Evolutionary conservation across 2,329 filamentous ascomycete genomes (phyloP), one percentile per base, ranked within the genome.

Genomic region (Trichoderma sp.): DNA sequence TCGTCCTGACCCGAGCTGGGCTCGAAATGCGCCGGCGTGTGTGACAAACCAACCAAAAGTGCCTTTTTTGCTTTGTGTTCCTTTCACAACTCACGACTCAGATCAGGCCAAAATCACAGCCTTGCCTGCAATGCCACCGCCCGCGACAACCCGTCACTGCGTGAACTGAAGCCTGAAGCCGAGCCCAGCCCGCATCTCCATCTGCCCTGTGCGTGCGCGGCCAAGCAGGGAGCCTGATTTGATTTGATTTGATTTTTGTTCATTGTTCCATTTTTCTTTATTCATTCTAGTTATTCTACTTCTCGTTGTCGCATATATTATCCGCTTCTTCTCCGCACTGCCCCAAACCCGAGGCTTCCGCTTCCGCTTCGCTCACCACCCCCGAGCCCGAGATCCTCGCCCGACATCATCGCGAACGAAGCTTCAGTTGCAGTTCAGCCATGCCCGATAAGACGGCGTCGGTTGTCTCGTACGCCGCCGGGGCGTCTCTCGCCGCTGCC

Each of bases 401-500:
- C 41, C 16, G 16, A n/a, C 21, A 53, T 18, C 29, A 14, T 41
- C 35, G 27, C 56, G 56, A 21, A 53, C 35, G 35, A 38, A 38
- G 35, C 35, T 38, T 38, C 35, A 38, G 35, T 16, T 38, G 16
- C 14, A 6, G 33, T 6, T 45, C 56, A 76, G 72, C 75, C 77
- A 85, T 85, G 84, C 83, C 82, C 75, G 83, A 84, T 66, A 85
- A 83, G 77, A 80, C 83, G 75, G 78, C 79, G 72, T 83, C 83
- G 31, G 84, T 85, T 80, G 94, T 95, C 80, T 95, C 94, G 62
- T 99, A 99, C 85, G 97, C 97, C 81, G 97, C 96, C 76, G 96
- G 96, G 80, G 97, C 96, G 76, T 98, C 95, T 73, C 93, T 99
- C 77, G 97, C 97, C 74, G 97, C 97, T 77, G 94, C 97, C 77